Evolutionary conservation across 305 asterid species (phyloP).

Genomic region (Fraxinus paxiana): DNA sequence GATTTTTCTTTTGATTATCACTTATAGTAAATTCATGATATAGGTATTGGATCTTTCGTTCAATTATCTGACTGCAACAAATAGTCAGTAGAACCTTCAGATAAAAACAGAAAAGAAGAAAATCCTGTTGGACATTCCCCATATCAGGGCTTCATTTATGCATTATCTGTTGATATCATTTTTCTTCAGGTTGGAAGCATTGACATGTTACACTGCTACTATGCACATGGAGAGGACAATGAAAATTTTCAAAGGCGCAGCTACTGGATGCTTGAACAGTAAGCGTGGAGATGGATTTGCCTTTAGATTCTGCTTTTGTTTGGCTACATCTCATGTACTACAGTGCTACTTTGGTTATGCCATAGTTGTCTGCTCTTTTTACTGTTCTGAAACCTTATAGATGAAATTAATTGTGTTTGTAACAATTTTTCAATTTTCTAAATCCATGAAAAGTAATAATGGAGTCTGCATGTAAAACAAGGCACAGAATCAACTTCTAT

Average conservation of each 20-base stretch:
- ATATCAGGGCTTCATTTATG: neutral
- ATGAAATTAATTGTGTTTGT: neutral
- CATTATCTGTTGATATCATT: constrained; percentile 25
- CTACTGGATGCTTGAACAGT: constrained; percentile 97
- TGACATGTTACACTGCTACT: constrained; percentile 91
- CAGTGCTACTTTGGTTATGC: neutral
- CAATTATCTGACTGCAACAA: neutral
- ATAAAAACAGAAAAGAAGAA: neutral
- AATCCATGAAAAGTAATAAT: neutral
- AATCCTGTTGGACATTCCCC: neutral
- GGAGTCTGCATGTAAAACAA: constrained; percentile 6
- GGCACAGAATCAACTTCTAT: neutral
- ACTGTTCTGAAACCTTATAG: neutral
- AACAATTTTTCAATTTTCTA: constrained; percentile 3
- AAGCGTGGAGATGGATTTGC: constrained; percentile 32
- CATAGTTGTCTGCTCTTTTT: neutral
- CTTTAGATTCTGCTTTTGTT: constrained; percentile 2
- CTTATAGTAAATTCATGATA: neutral
- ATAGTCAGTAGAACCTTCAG: neutral
- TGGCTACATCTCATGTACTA: neutral
- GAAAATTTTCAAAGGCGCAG: constrained; percentile 93
- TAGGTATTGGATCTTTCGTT: neutral
- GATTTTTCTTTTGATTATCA: neutral
- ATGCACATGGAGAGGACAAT: constrained; percentile 95
- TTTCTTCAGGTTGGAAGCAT: constrained; percentile 82